phyloP scores from a whole-genome alignment of 2,329 filamentous ascomycete genomes.

The Alternaria sp. region DNA sequence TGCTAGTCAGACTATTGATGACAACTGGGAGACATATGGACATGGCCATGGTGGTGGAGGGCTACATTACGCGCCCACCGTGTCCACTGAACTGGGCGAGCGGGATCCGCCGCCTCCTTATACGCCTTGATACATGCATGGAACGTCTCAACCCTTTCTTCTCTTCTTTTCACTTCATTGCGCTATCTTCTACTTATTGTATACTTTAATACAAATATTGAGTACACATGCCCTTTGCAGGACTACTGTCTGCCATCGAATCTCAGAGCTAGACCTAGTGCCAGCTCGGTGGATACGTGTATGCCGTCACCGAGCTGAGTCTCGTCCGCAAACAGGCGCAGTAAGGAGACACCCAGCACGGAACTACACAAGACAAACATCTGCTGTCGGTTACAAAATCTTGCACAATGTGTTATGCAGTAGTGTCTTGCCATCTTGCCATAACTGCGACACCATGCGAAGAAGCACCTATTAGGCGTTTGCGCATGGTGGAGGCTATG shows the following conservation, averaged over 20 bases:
- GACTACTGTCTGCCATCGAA: background rate
- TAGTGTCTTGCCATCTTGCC: no score
- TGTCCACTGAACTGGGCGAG: slow-evolving; percentile 34
- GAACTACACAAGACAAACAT: no score
- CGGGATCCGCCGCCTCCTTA: slow-evolving; percentile 33
- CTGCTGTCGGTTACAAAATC: no score
- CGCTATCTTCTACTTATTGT: background rate
- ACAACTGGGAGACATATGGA: slow-evolving; percentile 41
- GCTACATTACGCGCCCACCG: slow-evolving; percentile 26
- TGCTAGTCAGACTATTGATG: slow-evolving; percentile 30
- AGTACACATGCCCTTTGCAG: background rate
- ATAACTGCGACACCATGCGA: no score
- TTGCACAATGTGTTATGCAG: no score
- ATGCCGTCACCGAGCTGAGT: background rate
- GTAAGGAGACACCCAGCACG: no score
- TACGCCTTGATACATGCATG: background rate
- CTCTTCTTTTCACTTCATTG: background rate
- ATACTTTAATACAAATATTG: background rate
- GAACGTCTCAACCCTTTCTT: background rate
- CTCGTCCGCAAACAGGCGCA: background rate
- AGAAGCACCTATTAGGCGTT: no score
- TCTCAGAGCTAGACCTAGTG: background rate
- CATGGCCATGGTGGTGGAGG: slow-evolving; percentile 2
- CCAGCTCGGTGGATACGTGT: background rate
- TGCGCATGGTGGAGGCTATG: no score